Evolutionary conservation across 2,329 filamentous ascomycete genomes (phyloP).

Genomic region (Pseudocercospora musae): DNA sequence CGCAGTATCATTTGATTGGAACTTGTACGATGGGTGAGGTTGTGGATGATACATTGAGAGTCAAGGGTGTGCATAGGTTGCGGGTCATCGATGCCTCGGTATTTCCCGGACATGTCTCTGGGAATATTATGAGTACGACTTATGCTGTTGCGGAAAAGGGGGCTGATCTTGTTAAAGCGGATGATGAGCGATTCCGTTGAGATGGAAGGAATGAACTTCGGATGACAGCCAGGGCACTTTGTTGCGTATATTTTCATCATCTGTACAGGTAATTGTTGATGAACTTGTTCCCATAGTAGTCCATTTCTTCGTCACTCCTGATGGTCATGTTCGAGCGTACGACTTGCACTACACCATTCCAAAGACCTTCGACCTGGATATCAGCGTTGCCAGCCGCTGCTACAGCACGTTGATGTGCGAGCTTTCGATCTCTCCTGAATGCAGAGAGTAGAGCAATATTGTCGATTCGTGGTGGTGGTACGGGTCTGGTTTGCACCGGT

Average conservation of each 20-base stretch:
- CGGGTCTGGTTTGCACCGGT: background rate
- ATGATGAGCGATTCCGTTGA: slow-evolving; percentile 19
- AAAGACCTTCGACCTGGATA: slow-evolving; percentile 53
- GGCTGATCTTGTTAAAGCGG: slow-evolving; percentile 34
- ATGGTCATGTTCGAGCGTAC: slow-evolving; percentile 41
- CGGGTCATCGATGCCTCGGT: slow-evolving; percentile 38
- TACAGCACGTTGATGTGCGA: slow-evolving; percentile 43
- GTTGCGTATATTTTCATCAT: slow-evolving; percentile 9
- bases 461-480: slow-evolving; percentile 39
- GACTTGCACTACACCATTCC: slow-evolving; percentile 58
- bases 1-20: slow-evolving; percentile 42
- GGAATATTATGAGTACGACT: slow-evolving; percentile 34
- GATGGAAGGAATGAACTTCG: background rate
- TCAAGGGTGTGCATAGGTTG: slow-evolving; percentile 31
- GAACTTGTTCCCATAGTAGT: slow-evolving; percentile 36
- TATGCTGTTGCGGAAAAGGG: slow-evolving; percentile 40
- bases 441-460: slow-evolving; percentile 53
- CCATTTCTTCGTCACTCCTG: slow-evolving; percentile 32
- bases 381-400: slow-evolving; percentile 34
- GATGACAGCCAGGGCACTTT: too few relatives aligned
- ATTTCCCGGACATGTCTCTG: slow-evolving; percentile 33
- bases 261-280: slow-evolving; percentile 30
- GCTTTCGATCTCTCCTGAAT: slow-evolving; percentile 54
- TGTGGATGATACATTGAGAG: slow-evolving; percentile 31
- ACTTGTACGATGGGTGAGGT: slow-evolving; percentile 38